Evolutionary conservation across 2,329 filamentous ascomycete genomes (phyloP).

Genomic region (Sclerotinia borealis): DNA sequence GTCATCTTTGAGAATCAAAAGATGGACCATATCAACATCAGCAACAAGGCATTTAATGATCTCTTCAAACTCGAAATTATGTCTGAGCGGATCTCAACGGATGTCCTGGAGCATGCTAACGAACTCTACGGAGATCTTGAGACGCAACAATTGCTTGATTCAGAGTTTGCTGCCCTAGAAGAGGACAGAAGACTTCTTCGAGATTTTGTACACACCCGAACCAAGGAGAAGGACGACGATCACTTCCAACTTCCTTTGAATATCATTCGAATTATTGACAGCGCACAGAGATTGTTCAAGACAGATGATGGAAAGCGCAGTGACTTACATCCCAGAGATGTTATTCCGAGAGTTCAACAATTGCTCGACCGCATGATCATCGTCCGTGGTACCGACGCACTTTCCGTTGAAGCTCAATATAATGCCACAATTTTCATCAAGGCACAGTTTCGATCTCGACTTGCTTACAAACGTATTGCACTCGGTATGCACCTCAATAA

Average conservation of each 20-base stretch:
- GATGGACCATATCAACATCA: conserved; percentile 79
- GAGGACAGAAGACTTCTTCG: conserved; percentile 73
- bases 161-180: conserved; percentile 75
- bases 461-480: conserved; percentile 90
- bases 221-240: conserved; percentile 67
- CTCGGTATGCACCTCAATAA: conserved; percentile 81
- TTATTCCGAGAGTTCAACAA: conserved; percentile 70
- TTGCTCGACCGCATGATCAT: conserved; percentile 74
- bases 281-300: conserved; percentile 82
- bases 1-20: conserved; percentile 89
- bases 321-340: conserved; percentile 81
- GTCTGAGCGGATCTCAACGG: conserved; percentile 52
- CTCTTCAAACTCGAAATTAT: conserved; percentile 85
- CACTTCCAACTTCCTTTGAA: conserved; percentile 91
- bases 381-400: conserved; percentile 75
- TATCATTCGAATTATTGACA: conserved; percentile 82
- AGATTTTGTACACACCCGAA: conserved; percentile 45
- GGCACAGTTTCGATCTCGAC: conserved; percentile 77
- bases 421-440: conserved; percentile 92
- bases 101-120: conserved; percentile 77
- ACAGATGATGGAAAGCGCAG: conserved; percentile 81
- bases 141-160: conserved; percentile 79
- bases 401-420: conserved; percentile 79
- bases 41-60: conserved; percentile 68
- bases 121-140: conserved; percentile 84